phyloP scores from a whole-genome alignment of 1,284 basidiomycete genomes.

The Pseudozyma pruni region DNA sequence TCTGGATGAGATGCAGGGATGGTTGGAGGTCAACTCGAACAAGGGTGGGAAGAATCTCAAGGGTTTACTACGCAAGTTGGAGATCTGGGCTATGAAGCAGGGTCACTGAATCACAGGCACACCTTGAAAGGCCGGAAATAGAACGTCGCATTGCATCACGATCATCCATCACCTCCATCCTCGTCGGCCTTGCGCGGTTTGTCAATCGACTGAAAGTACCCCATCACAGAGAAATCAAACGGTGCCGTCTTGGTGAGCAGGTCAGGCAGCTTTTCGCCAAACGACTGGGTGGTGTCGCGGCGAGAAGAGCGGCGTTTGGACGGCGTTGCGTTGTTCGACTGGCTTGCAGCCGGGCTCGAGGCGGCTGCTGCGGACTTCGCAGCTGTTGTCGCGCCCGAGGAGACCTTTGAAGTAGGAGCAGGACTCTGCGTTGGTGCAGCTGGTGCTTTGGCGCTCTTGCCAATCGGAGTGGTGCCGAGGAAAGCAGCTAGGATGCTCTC shows the following conservation, averaged over 20 bases:
- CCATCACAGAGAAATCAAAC: constrained; percentile 38
- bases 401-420: background rate
- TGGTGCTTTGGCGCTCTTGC: constrained; percentile 2
- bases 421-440: background rate
- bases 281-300: constrained; percentile 27
- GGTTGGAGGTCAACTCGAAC: constrained; percentile 76
- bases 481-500: constrained; percentile 38
- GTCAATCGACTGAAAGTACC: constrained; percentile 41
- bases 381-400: constrained; percentile 1
- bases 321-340: background rate
- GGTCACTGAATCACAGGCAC: constrained; percentile 6
- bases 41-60: constrained; percentile 76
- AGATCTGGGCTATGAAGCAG: constrained; percentile 63
- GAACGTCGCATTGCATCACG: constrained; percentile 2
- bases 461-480: constrained; percentile 27
- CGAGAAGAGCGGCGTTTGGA: constrained; percentile 32
- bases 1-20: constrained; percentile 83
- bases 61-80: constrained; percentile 62
- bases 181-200: background rate
- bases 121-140: too few species aligned
- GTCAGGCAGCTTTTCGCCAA: constrained; percentile 46
- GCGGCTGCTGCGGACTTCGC: background rate
- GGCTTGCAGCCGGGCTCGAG: background rate
- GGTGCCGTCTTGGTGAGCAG: constrained; percentile 15
- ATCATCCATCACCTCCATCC: background rate